Conservation (phyloP, 1,139 yeast species). For the Taiozyma sp. region DNA sequence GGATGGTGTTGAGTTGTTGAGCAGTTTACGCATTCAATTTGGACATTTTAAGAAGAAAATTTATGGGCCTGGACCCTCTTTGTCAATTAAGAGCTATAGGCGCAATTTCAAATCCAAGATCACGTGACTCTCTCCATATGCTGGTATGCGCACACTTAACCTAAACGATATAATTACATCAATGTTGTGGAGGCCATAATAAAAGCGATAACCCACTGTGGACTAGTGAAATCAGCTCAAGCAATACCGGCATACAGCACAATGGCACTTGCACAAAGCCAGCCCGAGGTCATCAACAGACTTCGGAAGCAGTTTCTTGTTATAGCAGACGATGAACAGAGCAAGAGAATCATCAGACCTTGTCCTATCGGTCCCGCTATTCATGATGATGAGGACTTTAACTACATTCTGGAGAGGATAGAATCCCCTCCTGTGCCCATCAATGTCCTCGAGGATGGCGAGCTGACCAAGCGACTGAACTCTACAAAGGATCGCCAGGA, state of each 20-base stretch:
- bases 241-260: background rate
- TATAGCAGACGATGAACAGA: slow-evolving; percentile 19
- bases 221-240: too few species aligned
- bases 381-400: background rate
- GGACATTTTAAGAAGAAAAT: too few species aligned
- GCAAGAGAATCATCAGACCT: slow-evolving; percentile 20
- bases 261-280: slow-evolving; percentile 18
- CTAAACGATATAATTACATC: too few species aligned
- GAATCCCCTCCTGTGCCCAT: slow-evolving; percentile 28
- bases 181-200: too few species aligned
- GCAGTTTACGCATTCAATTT: background rate
- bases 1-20: background rate
- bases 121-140: background rate
- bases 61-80: too few species aligned
- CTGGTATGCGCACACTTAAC: background rate
- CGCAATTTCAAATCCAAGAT: background rate
- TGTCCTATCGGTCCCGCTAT: slow-evolving; percentile 1
- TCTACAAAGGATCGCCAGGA: background rate
- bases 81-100: too few species aligned
- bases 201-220: too few species aligned
- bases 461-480: slow-evolving; percentile 7
- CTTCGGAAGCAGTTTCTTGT: slow-evolving; percentile 19
- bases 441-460: slow-evolving; percentile 21
- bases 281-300: slow-evolving; percentile 13
- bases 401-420: slow-evolving; percentile 9